A percentile compares a stretch with the other conserved stretches of the same genome.
phyloP scores from a whole-genome alignment of 2,329 filamentous ascomycete species.

The Tolypocladium endophyticum region DNA sequence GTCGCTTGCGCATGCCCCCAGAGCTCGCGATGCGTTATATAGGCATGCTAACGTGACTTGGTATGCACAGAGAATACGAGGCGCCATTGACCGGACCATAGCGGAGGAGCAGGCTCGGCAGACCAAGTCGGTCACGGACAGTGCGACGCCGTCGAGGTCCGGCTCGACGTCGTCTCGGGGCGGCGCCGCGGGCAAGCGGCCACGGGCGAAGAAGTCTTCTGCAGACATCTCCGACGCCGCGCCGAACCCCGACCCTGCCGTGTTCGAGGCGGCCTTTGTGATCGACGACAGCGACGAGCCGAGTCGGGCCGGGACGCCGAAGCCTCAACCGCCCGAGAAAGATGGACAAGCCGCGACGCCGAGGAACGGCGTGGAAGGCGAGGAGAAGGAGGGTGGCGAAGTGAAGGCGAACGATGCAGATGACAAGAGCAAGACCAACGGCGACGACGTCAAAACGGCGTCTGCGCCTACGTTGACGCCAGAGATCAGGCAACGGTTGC shows the following conservation, averaged over 20 bases:
- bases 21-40: not conserved
- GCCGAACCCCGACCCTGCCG: constrained; percentile 65
- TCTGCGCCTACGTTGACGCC: constrained; percentile 40
- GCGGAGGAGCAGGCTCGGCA: constrained; percentile 85
- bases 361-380: constrained; percentile 11
- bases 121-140: constrained; percentile 35
- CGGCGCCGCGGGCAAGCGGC: constrained; percentile 15
- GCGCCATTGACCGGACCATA: constrained; percentile 76
- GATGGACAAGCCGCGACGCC: constrained; percentile 8
- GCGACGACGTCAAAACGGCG: constrained; percentile 6
- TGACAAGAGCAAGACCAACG: constrained; percentile 4
- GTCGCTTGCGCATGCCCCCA: constrained; percentile 3
- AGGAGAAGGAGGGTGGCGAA: constrained; percentile 10
- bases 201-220: constrained; percentile 28
- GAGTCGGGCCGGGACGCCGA: constrained; percentile 51
- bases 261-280: constrained; percentile 79
- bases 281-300: constrained; percentile 72
- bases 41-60: not conserved
- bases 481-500: constrained; percentile 65
- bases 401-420: constrained; percentile 11
- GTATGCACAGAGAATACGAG: constrained; percentile 58
- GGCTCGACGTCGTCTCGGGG: constrained; percentile 15
- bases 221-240: constrained; percentile 27
- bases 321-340: constrained; percentile 27
- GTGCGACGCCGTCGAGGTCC: constrained; percentile 28